These are phyloP conservation scores for Corinectria fuckeliana DNA, from an alignment of 2,329 filamentous ascomycete genomes.

Conservation along the genomic window DNA sequence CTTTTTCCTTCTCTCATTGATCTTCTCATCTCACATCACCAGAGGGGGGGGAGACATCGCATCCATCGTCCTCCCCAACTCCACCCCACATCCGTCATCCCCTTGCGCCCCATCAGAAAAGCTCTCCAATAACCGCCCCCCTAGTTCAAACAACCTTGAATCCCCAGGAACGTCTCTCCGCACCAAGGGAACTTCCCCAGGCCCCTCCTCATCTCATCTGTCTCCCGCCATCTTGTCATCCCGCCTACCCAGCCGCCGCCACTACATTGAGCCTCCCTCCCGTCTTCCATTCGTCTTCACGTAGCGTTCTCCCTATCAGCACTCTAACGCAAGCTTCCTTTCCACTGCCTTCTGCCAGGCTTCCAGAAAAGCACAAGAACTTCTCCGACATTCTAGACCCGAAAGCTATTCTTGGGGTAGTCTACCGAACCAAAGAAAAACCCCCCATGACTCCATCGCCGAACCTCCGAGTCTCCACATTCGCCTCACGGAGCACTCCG, in stretches of 20 bases:
- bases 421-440: not conserved
- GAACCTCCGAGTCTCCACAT: slow-evolving; percentile 15
- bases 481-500: not conserved
- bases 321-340: slow-evolving; percentile 10
- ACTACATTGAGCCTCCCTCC: not conserved
- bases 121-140: not conserved
- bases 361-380: not conserved
- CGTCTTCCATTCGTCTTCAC: not conserved
- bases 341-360: not conserved
- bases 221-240: not conserved
- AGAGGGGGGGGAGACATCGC: not conserved
- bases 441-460: not conserved
- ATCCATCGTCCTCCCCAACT: not conserved
- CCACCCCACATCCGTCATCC: not conserved
- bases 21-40: not conserved
- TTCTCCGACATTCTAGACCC: not conserved
- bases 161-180: slow-evolving; percentile 9
- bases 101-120: not conserved
- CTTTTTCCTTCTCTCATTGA: not conserved
- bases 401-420: not conserved
- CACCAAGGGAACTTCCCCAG: not conserved
- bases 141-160: slow-evolving; percentile 9
- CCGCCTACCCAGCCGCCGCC: not conserved
- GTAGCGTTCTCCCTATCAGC: slow-evolving; percentile 1
- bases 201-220: not conserved